phyloP scores from a whole-genome alignment of 106 monocot genomes.

The Acorus calamus region DNA sequence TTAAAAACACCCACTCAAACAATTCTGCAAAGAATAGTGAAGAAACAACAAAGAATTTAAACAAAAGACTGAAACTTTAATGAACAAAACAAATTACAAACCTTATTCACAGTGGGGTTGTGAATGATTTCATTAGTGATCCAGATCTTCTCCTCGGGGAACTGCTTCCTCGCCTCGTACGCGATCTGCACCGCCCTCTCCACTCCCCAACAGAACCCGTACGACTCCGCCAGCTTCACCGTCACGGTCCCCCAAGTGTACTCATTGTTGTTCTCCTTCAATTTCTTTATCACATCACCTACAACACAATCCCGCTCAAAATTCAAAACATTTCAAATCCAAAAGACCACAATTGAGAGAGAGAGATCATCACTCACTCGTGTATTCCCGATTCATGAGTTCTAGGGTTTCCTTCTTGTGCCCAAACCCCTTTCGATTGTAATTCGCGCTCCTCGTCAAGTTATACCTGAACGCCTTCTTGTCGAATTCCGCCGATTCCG shows the following conservation, averaged over 20 bases:
- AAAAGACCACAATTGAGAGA: not conserved
- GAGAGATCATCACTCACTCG: slow-evolving; percentile 30
- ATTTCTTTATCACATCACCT: slow-evolving; percentile 89
- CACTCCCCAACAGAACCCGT: slow-evolving; percentile 99
- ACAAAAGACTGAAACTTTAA: not conserved
- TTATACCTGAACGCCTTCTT: slow-evolving; percentile 86
- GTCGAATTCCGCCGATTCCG: slow-evolving; percentile 52
- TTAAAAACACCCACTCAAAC: too few species aligned
- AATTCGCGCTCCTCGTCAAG: slow-evolving; percentile 82
- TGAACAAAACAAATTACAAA: not conserved
- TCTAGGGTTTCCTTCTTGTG: slow-evolving; percentile 88
- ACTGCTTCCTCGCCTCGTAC: slow-evolving; percentile 95
- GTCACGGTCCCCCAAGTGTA: slow-evolving; percentile 92
- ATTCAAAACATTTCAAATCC: not conserved
- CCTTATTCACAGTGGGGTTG: slow-evolving; percentile 93
- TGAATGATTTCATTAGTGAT: slow-evolving; percentile 98
- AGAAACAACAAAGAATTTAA: not conserved
- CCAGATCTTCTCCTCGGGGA: slow-evolving; percentile 86
- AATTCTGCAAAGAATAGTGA: too few species aligned
- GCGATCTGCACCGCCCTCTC: slow-evolving; percentile 96
- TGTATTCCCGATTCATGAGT: slow-evolving; percentile 82
- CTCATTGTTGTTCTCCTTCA: slow-evolving; percentile 78
- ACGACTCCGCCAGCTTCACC: slow-evolving; percentile 86
- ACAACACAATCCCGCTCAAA: slow-evolving; percentile 2
- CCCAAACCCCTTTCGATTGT: slow-evolving; percentile 90